Evolutionary conservation across 2,329 filamentous ascomycete species (phyloP), one percentile per base, ranked within the genome.

Genomic region (Botryotinia narcissicola): DNA sequence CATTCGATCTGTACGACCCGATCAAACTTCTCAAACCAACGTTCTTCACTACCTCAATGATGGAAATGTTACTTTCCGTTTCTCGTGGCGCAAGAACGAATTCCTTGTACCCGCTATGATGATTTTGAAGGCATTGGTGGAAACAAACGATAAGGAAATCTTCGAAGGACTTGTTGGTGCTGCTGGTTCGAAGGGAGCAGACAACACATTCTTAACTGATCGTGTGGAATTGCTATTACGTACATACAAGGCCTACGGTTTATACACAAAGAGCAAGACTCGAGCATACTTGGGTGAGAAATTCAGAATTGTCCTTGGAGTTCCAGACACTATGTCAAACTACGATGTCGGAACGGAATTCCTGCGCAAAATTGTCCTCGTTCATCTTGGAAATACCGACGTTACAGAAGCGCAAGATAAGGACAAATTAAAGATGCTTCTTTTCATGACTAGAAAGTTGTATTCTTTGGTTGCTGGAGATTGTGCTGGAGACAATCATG

Each of bases 21-120:
- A 99, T 83, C 94, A 99, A 84, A 98, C 95, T 14, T 98, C 95
- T 44, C 95, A 98, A 83, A 98, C 95, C 54, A 99, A 98, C 80
- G 94, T 97, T 48, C 87, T 99, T 67, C 96, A 99, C 84, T 99
- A 98, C 82, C 88, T 99, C 73, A 94, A 88, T 79, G 96, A 99
- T 81, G 96, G 96, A 76, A 98, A 98, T 82, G 91, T 98, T 79
- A 98, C 94, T 0, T 97, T 99, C 84, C 89, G 96, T 73, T 99
- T 99, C 83, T 98, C 95, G 10, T 99, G 95, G 95, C 89, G 95
- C 78, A 99, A 99, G 84, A 94, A 94, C 78, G 96, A 99, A 83
- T 99, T 94, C 80, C 89, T 99, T n/a, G 89, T 99, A 3, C 96
- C 96, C 1, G 93, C 94, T 75, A 91, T 98, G 88, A 98, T 99